Conservation (phyloP, 2,329 filamentous ascomycete genomes). For the Colletotrichum sp. region DNA sequence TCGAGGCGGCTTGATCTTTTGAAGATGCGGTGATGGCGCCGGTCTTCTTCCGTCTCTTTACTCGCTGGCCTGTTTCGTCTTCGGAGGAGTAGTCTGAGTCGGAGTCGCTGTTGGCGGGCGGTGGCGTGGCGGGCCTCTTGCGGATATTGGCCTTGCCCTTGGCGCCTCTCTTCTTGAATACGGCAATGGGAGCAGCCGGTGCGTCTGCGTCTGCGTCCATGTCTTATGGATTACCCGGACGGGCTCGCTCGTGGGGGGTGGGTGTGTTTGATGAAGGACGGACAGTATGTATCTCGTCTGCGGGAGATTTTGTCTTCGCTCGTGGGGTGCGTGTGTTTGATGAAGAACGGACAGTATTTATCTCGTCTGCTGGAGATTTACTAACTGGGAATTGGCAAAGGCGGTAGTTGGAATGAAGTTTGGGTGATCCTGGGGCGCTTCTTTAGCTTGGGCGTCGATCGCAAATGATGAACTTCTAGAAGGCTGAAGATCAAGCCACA, state of each 20-base stretch:
- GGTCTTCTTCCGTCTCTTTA: slow-evolving; percentile 78
- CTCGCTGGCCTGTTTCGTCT: slow-evolving; percentile 74
- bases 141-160: slow-evolving; percentile 79
- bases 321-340: background rate
- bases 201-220: slow-evolving; percentile 7
- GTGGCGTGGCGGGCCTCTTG: slow-evolving; percentile 81
- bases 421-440: background rate
- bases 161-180: slow-evolving; percentile 86
- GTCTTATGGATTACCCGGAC: background rate
- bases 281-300: background rate
- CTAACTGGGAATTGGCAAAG: background rate
- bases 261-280: background rate
- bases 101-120: slow-evolving; percentile 66
- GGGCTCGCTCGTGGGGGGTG: background rate
- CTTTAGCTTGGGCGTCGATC: background rate
- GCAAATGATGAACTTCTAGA: slow-evolving; percentile 11
- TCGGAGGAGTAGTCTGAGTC: slow-evolving; percentile 72
- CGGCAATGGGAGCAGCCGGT: slow-evolving; percentile 53
- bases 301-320: background rate
- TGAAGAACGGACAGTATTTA: background rate
- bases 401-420: background rate
- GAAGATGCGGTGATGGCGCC: slow-evolving; percentile 70
- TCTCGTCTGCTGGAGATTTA: background rate
- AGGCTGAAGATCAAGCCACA: slow-evolving; percentile 17
- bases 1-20: slow-evolving; percentile 42